Base-by-base conservation (phyloP, 257 asterid species). In the Nyctanthes arbortristis region DNA sequence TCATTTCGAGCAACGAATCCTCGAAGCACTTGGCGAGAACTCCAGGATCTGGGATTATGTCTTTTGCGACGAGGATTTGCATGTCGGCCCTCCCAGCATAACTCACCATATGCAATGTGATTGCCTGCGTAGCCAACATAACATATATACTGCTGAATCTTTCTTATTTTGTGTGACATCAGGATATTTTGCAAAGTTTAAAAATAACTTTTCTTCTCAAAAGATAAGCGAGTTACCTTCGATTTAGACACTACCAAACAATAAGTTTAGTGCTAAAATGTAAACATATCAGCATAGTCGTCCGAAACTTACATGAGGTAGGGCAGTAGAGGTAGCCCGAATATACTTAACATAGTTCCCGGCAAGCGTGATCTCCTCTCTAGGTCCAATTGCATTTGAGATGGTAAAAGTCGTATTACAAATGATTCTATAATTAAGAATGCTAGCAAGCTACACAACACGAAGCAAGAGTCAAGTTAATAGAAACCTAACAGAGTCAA, bases 21-120 rank as follows among this genome's bases (percentile, higher is more conserved):
- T 91, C 84, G 20, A 91, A 84, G 65, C 92, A 91, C 65, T 75
- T 83, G 0, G 96, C 96, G 9, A 93, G 74, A 31, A 80, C 66
- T 73, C 83, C 77, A 0, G 96, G 92, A 64, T 87, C 92, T 1
- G 94, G 89, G 33, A 91, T 85, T n/a, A 86, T 73, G 24, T 93
- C 96, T 71, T 91, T 93, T 8, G 97, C 97, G 4, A 79, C 98
- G 61, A 84, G 78, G 30, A 93, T 84, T 69, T 91, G 96, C 85
- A 93, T 55, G 13, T 89, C 94, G 0, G 94, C 96, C 36, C 68
- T 55, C 25, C 89, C 95, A 31, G 85, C 92, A 20, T 90, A 91
- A 63, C 97, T 93, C 81, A 91, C 67, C 98, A 93, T 87, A 52
- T 93, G 96, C 95, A 93, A 80, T 43, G 86, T 90, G 52, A 90